A percentile compares a stretch with the other conserved stretches of the same genome.
phyloP scores from a whole-genome alignment of 768 basidiomycete species.

The Lactarius quietus region DNA sequence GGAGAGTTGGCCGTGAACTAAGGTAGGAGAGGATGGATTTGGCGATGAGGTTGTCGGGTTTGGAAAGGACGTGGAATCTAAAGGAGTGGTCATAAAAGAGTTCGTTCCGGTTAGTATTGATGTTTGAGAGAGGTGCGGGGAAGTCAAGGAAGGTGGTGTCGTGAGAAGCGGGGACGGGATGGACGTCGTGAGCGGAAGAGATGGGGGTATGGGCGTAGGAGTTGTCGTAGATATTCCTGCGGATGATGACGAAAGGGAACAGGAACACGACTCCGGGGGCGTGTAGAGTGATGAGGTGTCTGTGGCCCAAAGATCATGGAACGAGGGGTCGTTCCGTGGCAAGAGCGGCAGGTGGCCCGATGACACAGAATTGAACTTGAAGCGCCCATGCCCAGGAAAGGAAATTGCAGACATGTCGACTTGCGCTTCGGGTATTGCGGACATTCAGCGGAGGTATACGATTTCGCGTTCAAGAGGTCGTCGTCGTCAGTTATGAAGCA shows the following conservation, averaged over 20 bases:
- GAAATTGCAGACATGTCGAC: background rate
- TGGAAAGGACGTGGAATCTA: constrained; percentile 5
- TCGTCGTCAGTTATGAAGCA: constrained; percentile 1
- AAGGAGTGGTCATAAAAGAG: constrained; percentile 16
- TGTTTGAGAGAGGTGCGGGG: background rate
- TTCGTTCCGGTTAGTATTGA: constrained; percentile 4
- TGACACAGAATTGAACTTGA: constrained; percentile 18
- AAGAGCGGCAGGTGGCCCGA: background rate
- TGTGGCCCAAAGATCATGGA: constrained; percentile 7
- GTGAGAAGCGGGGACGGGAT: constrained; percentile 4
- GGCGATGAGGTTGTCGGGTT: constrained; percentile 11
- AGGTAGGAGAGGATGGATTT: constrained; percentile 20
- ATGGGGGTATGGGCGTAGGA: background rate
- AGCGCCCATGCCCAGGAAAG: constrained; percentile 12
- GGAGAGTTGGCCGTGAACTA: constrained; percentile 21
- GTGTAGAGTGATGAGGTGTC: constrained; percentile 2
- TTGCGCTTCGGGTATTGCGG: background rate
- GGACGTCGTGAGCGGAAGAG: background rate
- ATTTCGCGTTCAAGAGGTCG: background rate
- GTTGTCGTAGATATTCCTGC: constrained; percentile 4
- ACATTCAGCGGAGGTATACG: background rate
- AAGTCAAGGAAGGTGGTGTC: constrained; percentile 9
- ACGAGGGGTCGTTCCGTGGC: background rate
- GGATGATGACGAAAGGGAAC: background rate
- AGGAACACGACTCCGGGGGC: constrained; percentile 12